These are phyloP conservation scores for Talaromyces piceae DNA, from an alignment of 2,329 filamentous ascomycete species.

Conservation along the genomic window DNA sequence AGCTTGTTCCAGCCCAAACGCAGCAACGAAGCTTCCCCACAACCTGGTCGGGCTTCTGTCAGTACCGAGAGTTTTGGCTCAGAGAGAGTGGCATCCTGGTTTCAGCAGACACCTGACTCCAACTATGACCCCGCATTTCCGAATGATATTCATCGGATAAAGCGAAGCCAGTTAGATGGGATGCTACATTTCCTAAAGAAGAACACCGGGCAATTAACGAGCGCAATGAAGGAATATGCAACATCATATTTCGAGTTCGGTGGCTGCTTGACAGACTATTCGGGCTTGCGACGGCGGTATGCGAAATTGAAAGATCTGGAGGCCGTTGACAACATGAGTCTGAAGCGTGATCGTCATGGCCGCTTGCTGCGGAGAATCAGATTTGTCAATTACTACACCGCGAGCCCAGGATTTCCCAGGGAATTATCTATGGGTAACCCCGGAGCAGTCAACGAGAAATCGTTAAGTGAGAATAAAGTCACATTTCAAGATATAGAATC, in stretches of 20 bases:
- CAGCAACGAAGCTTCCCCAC: conserved; percentile 15
- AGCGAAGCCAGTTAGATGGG: conserved; percentile 57
- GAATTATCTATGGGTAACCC: not conserved
- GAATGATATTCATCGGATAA: conserved; percentile 64
- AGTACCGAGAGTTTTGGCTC: not conserved
- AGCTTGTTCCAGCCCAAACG: conserved; percentile 59
- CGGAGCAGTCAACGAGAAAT: not conserved
- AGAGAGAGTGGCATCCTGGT: conserved; percentile 12
- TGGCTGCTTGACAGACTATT: conserved; percentile 68
- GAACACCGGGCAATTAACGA: conserved; percentile 63
- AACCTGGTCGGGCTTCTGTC: not conserved
- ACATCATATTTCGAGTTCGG: conserved; percentile 79
- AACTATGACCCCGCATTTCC: conserved; percentile 68
- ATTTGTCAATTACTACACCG: conserved; percentile 86
- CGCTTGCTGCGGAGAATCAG: conserved; percentile 48
- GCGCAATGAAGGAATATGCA: conserved; percentile 65
- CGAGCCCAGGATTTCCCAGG: conserved; percentile 56
- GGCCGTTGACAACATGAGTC: conserved; percentile 53
- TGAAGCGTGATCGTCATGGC: conserved; percentile 23
- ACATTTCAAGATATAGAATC: not conserved
- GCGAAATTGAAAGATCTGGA: conserved; percentile 62
- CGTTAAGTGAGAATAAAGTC: not conserved
- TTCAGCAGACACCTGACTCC: conserved; percentile 34
- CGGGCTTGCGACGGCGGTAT: conserved; percentile 63
- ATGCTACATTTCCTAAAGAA: conserved; percentile 74